Percentiles rank a stretch among this genome's conserved stretches.
These are phyloP conservation scores for Metschnikowia baotianmanensis DNA, from an alignment of 805 yeast genomes.

Conservation along the genomic window DNA sequence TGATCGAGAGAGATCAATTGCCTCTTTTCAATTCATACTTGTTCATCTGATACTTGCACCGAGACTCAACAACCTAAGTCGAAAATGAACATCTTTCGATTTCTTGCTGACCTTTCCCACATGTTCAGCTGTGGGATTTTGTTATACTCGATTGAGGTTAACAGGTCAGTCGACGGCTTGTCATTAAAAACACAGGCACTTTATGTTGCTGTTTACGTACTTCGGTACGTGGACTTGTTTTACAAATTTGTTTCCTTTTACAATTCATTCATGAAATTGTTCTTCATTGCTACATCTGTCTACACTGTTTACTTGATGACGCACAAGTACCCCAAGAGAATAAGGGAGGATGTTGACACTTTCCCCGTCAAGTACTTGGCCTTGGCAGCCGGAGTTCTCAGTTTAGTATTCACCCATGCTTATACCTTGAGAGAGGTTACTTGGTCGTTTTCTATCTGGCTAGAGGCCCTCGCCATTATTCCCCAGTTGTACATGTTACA, in stretches of 20 bases:
- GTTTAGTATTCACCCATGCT: constrained; percentile 63
- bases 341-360: constrained; percentile 61
- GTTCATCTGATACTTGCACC: background rate
- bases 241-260: constrained; percentile 62
- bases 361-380: constrained; percentile 73
- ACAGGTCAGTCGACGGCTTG: constrained; percentile 74
- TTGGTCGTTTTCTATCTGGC: constrained; percentile 92
- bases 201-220: constrained; percentile 67
- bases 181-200: constrained; percentile 85
- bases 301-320: constrained; percentile 75
- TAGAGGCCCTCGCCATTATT: constrained; percentile 85
- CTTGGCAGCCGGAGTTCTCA: constrained; percentile 53
- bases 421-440: constrained; percentile 60
- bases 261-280: constrained; percentile 75
- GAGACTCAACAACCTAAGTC: background rate
- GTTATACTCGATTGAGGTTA: constrained; percentile 61
- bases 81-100: constrained; percentile 41
- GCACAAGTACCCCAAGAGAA: constrained; percentile 55
- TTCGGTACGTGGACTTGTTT: constrained; percentile 69
- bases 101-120: constrained; percentile 77
- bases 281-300: constrained; percentile 72
- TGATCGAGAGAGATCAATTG: background rate
- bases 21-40: background rate
- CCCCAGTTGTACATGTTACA: constrained; percentile 93
- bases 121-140: constrained; percentile 74